Conservation (phyloP, 2,329 filamentous ascomycete genomes). For the Pseudogymnoascus sp. region DNA sequence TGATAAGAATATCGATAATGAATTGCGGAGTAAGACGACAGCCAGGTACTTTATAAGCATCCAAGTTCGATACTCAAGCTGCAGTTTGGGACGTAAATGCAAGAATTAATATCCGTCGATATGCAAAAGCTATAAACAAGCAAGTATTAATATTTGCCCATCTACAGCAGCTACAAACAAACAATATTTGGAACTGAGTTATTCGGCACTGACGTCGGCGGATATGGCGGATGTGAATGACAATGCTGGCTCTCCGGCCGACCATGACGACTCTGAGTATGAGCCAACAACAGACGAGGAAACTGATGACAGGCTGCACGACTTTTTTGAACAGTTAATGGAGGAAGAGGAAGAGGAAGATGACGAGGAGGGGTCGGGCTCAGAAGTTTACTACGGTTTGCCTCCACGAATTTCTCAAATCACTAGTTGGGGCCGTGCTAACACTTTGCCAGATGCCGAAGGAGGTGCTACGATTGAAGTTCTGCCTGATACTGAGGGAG, state of each 20-base stretch:
- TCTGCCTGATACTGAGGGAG: constrained; percentile 20
- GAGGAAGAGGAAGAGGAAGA: constrained; percentile 16
- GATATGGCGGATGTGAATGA: constrained; percentile 6
- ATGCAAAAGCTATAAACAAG: neutral
- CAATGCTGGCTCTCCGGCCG: constrained; percentile 13
- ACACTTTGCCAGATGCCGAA: constrained; percentile 5
- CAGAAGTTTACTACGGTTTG: constrained; percentile 6
- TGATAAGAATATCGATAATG: neutral
- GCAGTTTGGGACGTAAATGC: neutral
- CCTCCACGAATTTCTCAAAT: neutral
- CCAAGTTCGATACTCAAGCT: neutral
- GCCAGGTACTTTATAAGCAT: constrained; percentile 9
- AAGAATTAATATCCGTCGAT: neutral
- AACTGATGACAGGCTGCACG: constrained; percentile 27
- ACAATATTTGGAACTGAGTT: neutral
- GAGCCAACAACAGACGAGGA: constrained; percentile 35
- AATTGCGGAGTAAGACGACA: constrained; percentile 8
- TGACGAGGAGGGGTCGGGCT: constrained; percentile 20
- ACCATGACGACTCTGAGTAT: constrained; percentile 46
- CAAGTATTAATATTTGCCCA: neutral
- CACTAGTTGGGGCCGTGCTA: neutral
- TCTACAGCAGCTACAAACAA: neutral
- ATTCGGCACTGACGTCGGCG: neutral
- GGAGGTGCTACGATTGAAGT: constrained; percentile 19
- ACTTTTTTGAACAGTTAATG: constrained; percentile 25